phyloP scores from a whole-genome alignment of 2,329 filamentous ascomycete species.

The Exophiala phaeomuriformis region DNA sequence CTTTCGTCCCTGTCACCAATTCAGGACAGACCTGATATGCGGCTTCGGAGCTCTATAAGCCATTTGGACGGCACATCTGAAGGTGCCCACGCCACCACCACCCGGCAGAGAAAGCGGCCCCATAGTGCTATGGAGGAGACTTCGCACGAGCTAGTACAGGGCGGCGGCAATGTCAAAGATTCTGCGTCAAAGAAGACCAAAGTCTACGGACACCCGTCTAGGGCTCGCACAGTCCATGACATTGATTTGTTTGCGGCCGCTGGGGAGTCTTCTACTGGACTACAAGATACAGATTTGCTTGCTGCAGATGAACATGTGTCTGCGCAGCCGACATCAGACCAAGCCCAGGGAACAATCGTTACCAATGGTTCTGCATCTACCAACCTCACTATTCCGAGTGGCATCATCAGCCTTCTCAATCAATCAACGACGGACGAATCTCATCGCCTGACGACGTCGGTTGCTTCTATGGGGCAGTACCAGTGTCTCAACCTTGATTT shows the following conservation, averaged over 20 bases:
- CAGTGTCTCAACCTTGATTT: slow-evolving; percentile 24
- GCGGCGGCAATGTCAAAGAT: background rate
- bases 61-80: background rate
- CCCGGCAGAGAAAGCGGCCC: slow-evolving; percentile 13
- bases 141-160: background rate
- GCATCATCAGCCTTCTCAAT: slow-evolving; percentile 4
- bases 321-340: background rate
- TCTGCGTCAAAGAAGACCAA: slow-evolving; percentile 15
- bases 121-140: slow-evolving; percentile 10
- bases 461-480: slow-evolving; percentile 25
- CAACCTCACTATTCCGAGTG: background rate
- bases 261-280: background rate
- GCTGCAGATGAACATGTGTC: background rate
- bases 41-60: background rate
- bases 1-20: slow-evolving; percentile 14
- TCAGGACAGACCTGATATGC: background rate
- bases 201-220: slow-evolving; percentile 15
- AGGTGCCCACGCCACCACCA: background rate
- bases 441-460: slow-evolving; percentile 16
- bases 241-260: slow-evolving; percentile 12
- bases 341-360: background rate
- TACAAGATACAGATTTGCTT: background rate
- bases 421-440: slow-evolving; percentile 6
- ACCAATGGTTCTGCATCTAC: background rate
- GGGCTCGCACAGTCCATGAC: slow-evolving; percentile 2